Base-by-base conservation (phyloP, 129 eudicot species). In the Kitagawia praeruptora region DNA sequence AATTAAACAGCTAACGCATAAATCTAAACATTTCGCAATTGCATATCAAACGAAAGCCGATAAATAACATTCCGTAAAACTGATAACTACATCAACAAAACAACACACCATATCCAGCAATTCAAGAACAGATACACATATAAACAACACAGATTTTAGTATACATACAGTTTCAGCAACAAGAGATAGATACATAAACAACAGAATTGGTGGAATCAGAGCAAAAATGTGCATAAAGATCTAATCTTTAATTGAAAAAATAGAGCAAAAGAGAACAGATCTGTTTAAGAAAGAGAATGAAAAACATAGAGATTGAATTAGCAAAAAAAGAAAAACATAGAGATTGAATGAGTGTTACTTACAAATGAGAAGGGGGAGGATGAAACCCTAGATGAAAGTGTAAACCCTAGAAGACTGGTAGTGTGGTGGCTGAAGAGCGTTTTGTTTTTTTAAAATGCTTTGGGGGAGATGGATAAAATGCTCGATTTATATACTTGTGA, bases 151-250 rank as follows among this genome's bases (percentile, higher is more conserved):
- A 56, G 2, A 56, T 56, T 56, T 8, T 19, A 56, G 31, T 8
- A 56, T 8, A 56, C 8, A 10, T 56, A 56, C 66, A 56, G 7
- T 6, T 23, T 23, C 66, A 56, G 4, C 31, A 23, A 23, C 10
- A n/a, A 9, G 34, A 3, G 4, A 61, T n/a, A 25, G 6, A 61
- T 5, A 9, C 34, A 61, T 0, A 61, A 61, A 61, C 11, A 61
- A 15, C 34, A 61, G 14, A 61, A 61, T 1, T 61, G 15, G 0
- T 8, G 37, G 10, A 61, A 61, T n/a, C 15, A 61, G 10, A 25
- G 69, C 69, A 61, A n/a, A 3, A 25, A 61, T n/a, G 69, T n/a
- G 69, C 69, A 61, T 61, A 61, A 61, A 61, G 69, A 61, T 61
- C 69, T 25, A 0, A 61, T 0, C 69, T 61, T 61, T 61, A 61